Base-by-base conservation (phyloP, 1,139 yeast genomes). In the Maudiozyma humilis region DNA sequence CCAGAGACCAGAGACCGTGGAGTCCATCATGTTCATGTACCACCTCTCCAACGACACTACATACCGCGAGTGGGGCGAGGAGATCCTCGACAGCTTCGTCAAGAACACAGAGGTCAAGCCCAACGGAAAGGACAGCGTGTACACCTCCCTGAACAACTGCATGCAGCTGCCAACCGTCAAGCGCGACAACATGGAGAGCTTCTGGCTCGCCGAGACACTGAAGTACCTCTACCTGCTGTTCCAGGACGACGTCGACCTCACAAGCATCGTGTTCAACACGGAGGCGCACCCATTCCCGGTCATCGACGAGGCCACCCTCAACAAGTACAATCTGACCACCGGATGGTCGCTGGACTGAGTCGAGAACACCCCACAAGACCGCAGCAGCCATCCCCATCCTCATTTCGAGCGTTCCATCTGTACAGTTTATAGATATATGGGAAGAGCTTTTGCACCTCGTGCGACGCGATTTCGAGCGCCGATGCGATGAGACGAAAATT, bases 1-100 rank as follows among this genome's bases (percentile, higher is more conserved):
- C 51, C 96, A 88, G 67, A 76, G 96, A 53, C 96, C 97, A 1
- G 97, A 89, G 62, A 86, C 96, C 0, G 95, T 88, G 3, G 97
- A 89, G 64, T 82, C 95, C 1, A 70, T 89, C 41, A 88, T 83
- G 70, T 73, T 84, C 54, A 67, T 89, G 51, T 89, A 82, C 68
- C 76, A 93, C 54, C 69, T 88, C 52, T 86, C 96, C 1, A 81
- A 82, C 25, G 93, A 89, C 58, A 76, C 74, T 29, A 82, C 82
- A 56, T 89, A 88, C 63, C 76, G 96, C 53, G 73, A 81, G 55
- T 88, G 95, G 88, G 96, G 96, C 10, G 85, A 84, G 75, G 83
- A 84, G 57, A 86, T 89, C 37, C 85, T 88, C 66, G 68, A 79
- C 57, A 76, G 76, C 46, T 88, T 88, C 58, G 70, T 76, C 40